These are phyloP conservation scores for Blastomyces gilchristii DNA, from an alignment of 2,329 filamentous ascomycete genomes.

Conservation along the genomic window DNA sequence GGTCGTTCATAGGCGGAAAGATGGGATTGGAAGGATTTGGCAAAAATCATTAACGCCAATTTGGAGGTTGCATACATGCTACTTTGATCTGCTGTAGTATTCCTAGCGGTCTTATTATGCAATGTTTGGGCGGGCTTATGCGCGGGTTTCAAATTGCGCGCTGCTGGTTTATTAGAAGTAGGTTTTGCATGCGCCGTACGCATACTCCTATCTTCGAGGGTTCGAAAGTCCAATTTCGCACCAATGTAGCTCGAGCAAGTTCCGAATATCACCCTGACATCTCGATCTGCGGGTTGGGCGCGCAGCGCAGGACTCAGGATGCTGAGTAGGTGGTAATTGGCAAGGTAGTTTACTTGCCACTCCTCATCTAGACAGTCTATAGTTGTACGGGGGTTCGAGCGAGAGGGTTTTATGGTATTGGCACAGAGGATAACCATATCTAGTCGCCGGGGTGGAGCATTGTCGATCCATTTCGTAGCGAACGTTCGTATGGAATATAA, in stretches of 20 bases:
- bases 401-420: slow-evolving; percentile 59
- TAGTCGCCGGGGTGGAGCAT: slow-evolving; percentile 73
- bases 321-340: slow-evolving; percentile 88
- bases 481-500: slow-evolving; percentile 87
- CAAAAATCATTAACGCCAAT: slow-evolving; percentile 80
- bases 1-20: slow-evolving; percentile 73
- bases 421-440: slow-evolving; percentile 89
- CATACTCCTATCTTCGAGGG: slow-evolving; percentile 23
- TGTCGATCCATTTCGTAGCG: slow-evolving; percentile 97
- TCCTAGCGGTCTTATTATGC: background rate
- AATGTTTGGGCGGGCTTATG: background rate
- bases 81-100: slow-evolving; percentile 8
- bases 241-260: slow-evolving; percentile 84
- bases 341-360: slow-evolving; percentile 91
- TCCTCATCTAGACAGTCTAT: slow-evolving; percentile 74
- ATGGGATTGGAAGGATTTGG: slow-evolving; percentile 84
- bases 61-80: slow-evolving; percentile 53
- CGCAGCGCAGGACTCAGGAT: slow-evolving; percentile 84
- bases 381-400: slow-evolving; percentile 51
- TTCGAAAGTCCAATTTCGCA: slow-evolving; percentile 49
- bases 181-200: background rate
- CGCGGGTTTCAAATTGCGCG: slow-evolving; percentile 15
- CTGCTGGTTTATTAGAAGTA: background rate
- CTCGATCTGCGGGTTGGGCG: slow-evolving; percentile 84
- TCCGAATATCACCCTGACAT: slow-evolving; percentile 76